Evolutionary conservation across 352 stramenopile species (phyloP).

Genomic region (Phytophthora constricta): DNA sequence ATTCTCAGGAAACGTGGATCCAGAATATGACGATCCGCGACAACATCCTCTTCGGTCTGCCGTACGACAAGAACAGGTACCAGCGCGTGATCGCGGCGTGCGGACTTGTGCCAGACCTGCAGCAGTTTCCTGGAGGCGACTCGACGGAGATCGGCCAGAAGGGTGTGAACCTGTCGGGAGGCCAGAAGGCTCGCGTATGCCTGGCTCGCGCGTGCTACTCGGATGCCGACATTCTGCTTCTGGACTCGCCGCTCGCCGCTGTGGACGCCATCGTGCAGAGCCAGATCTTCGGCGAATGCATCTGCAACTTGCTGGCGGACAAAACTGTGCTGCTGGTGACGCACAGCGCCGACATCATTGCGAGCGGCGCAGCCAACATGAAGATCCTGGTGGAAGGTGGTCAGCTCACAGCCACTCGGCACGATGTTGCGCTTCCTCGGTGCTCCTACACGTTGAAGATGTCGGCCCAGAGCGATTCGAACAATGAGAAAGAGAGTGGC

Average conservation of each 20-base stretch:
- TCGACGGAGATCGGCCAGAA: slow-evolving; percentile 95
- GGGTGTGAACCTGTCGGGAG: slow-evolving; percentile 94
- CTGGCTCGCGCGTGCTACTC: slow-evolving; percentile 73
- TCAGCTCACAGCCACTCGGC: slow-evolving; percentile 20
- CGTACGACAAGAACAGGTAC: slow-evolving; percentile 58
- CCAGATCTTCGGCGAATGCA: slow-evolving; percentile 80
- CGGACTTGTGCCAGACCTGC: slow-evolving; percentile 85
- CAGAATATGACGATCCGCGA: slow-evolving; percentile 94
- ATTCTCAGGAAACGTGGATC: slow-evolving; percentile 92
- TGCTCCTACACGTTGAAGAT: slow-evolving; percentile 17
- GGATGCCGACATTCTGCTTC: slow-evolving; percentile 68
- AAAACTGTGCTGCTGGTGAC: slow-evolving; percentile 92
- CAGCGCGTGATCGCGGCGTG: slow-evolving; percentile 71
- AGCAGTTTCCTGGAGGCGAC: slow-evolving; percentile 86
- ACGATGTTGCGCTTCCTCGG: slow-evolving; percentile 12
- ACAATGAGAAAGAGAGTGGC: slow-evolving; percentile 10
- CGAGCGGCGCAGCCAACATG: slow-evolving; percentile 32
- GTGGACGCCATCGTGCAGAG: slow-evolving; percentile 94
- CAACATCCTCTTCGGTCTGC: slow-evolving; percentile 94
- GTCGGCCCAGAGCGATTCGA: slow-evolving; percentile 2
- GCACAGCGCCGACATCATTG: slow-evolving; percentile 83
- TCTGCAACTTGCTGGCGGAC: slow-evolving; percentile 40
- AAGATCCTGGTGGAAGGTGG: slow-evolving; percentile 39
- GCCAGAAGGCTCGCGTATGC: slow-evolving; percentile 89
- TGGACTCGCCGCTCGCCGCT: slow-evolving; percentile 93